Evolutionary conservation across 257 asterid genomes (phyloP), one percentile per base, ranked within the genome.

Genomic region (Schizonepeta tenuifolia): DNA sequence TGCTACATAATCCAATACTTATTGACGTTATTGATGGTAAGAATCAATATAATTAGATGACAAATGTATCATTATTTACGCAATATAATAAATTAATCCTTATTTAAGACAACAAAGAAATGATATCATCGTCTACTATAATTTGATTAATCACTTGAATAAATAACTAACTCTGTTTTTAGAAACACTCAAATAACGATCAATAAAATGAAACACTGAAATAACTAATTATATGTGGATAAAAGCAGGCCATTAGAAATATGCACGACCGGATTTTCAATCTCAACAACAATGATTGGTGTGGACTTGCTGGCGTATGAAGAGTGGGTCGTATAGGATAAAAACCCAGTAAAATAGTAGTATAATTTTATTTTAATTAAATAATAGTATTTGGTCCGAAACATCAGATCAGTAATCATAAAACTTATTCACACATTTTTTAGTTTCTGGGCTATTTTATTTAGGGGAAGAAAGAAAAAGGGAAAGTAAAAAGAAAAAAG

Each of bases 251-350:
- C 7, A 31, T 5, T 31, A 31, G 36, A 5, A 31, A 31, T 4
- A 31, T 31, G 36, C 36, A 31, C 7, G 36, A 31, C 7, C 9
- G 10, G 18, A 40, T 17, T 11, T 36, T 11, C 36, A 41, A 31
- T 67, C 5, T 26, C 44, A 13, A 15, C 1, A 4, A n/a, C 18
- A 28, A 28, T 28, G 36, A 31, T 17, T 17, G 7, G 26, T 9
- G 17, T 14, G 22, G n/a, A 43, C 13, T 74, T 63, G 43, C 11
- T 41, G 61, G 76, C 53, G 65, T 69, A 75, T 11, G 65, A 47
- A 22, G 69, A 11, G 56, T 55, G 17, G 2, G 2, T 5, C 9
- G 71, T 24, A 69, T 51, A 40, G 41, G 51, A 69, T 69, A 17
- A 14, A 15, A 11, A 3, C 33, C 75, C 15, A 18, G 15, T 31